Conservation (phyloP, 768 basidiomycete genomes). For the Leccinum barrowsii region DNA sequence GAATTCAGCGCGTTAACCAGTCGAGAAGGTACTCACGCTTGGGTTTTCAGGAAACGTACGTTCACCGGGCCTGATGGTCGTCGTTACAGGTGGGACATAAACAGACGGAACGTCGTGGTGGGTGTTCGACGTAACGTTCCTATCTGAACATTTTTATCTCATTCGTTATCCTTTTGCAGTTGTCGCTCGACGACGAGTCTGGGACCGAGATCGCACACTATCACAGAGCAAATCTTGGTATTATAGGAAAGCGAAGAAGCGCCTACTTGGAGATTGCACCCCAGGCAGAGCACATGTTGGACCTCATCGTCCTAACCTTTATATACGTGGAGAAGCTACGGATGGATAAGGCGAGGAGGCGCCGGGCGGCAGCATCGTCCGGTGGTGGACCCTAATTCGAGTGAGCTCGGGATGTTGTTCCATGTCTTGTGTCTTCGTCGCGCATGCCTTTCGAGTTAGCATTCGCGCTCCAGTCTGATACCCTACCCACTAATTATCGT, state of each 20-base stretch:
- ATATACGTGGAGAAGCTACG: conserved; percentile 31
- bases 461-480: neutral
- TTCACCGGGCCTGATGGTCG: conserved; percentile 33
- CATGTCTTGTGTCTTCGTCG: neutral
- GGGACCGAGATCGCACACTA: conserved; percentile 16
- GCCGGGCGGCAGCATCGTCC: conserved; percentile 1
- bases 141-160: neutral
- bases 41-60: conserved; percentile 18
- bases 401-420: neutral
- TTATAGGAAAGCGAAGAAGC: conserved; percentile 20
- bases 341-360: conserved; percentile 18
- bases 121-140: neutral
- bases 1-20: neutral
- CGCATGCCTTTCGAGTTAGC: neutral
- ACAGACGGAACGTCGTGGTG: conserved; percentile 10
- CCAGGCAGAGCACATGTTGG: conserved; percentile 21
- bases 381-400: conserved; percentile 15
- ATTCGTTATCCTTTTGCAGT: conserved; percentile 2
- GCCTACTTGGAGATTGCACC: conserved; percentile 23
- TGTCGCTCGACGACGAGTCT: conserved; percentile 17
- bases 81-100: conserved; percentile 32
- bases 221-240: conserved; percentile 23
- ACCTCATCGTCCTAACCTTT: conserved; percentile 27
- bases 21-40: neutral
- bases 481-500: neutral